Evolutionary conservation across 1,139 yeast species (phyloP).

Genomic region (Zygoascus sp.): DNA sequence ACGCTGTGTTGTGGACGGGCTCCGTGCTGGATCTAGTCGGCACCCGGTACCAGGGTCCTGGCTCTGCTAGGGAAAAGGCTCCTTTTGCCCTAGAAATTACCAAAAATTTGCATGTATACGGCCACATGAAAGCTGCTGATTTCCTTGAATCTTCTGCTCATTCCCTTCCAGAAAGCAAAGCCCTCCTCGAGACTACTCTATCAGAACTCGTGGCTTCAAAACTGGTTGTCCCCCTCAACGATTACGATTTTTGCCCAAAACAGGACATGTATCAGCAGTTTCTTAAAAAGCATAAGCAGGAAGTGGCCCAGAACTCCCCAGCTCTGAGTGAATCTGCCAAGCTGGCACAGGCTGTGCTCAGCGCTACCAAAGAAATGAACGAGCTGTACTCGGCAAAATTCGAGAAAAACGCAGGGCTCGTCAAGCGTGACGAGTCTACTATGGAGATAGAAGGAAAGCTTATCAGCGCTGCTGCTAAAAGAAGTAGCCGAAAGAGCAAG

Average conservation of each 20-base stretch:
- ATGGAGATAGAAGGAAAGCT: constrained; percentile 4
- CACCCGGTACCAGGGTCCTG: constrained; percentile 23
- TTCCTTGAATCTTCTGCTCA: constrained; percentile 43
- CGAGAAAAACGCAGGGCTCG: constrained; percentile 23
- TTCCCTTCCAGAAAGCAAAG: constrained; percentile 33
- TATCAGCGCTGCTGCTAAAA: background rate
- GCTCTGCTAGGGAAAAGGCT: background rate
- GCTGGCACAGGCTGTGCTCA: constrained; percentile 36
- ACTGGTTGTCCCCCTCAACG: constrained; percentile 51
- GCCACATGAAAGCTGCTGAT: constrained; percentile 57
- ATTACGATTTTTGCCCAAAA: constrained; percentile 36
- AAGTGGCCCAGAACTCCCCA: constrained; percentile 15
- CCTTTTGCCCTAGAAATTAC: constrained; percentile 38
- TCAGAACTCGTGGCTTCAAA: constrained; percentile 50
- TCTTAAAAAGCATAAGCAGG: background rate
- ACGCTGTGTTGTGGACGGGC: constrained; percentile 68
- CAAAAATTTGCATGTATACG: constrained; percentile 65
- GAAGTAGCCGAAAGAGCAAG: background rate
- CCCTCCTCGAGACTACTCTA: constrained; percentile 38
- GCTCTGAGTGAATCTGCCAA: constrained; percentile 31
- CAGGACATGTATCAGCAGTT: constrained; percentile 30
- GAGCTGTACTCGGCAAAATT: constrained; percentile 34
- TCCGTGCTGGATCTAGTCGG: constrained; percentile 59
- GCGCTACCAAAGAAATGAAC: constrained; percentile 51
- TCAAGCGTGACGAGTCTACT: constrained; percentile 15